A percentile compares a stretch with the other conserved stretches of the same genome.
Evolutionary conservation across 148 eudicot genomes (phyloP).

Genomic region (Rheum nobile): DNA sequence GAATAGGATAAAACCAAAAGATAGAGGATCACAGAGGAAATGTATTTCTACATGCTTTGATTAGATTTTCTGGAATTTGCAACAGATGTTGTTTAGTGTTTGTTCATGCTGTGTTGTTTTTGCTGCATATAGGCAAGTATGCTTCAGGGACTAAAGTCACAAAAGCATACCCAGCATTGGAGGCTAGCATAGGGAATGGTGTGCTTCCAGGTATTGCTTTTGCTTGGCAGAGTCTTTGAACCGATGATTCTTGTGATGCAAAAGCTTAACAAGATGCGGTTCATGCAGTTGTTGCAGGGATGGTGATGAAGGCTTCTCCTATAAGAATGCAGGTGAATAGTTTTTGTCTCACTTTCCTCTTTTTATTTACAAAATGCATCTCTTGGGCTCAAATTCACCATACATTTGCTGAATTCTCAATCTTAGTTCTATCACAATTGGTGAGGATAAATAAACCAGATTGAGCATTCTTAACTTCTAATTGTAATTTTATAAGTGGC

Average conservation of each 20-base stretch:
- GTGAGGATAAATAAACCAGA: neutral
- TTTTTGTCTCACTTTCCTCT: neutral
- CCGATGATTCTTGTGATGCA: conserved; percentile 20
- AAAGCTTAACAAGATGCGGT: conserved; percentile 14
- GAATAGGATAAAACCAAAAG: neutral
- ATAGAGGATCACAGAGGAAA: neutral
- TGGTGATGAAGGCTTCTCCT: conserved; percentile 16
- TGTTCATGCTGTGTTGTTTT: conserved; percentile 5
- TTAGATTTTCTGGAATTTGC: neutral
- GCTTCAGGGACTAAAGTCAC: conserved; percentile 11
- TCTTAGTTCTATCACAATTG: neutral
- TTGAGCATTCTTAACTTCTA: neutral
- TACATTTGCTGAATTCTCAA: neutral
- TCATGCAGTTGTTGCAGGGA: conserved; percentile 11
- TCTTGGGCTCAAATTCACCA: neutral
- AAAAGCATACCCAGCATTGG: conserved; percentile 13
- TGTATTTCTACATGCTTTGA: neutral
- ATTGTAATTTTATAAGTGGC: neutral
- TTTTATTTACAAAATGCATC: neutral
- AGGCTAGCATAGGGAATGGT: conserved; percentile 12
- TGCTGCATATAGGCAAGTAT: conserved; percentile 20
- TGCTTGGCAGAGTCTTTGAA: conserved; percentile 15
- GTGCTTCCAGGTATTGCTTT: conserved; percentile 26
- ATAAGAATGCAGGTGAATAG: conserved; percentile 19
- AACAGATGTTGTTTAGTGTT: neutral